These are phyloP conservation scores for Nepenthes alata DNA, from an alignment of 179 eudicot genomes.

Conservation along the genomic window DNA sequence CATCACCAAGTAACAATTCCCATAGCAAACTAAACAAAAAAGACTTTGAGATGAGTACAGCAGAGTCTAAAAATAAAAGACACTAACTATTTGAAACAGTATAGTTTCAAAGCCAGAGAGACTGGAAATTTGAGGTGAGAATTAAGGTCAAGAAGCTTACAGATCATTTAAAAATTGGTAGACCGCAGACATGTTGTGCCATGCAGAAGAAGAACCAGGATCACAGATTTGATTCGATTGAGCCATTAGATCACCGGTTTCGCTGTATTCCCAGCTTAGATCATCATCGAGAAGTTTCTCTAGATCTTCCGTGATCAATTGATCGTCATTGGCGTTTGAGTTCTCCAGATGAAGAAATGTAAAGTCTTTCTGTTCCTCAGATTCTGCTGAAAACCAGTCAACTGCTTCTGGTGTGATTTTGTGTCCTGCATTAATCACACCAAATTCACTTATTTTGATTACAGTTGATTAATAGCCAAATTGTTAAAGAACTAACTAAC, in stretches of 20 bases:
- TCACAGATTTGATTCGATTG: constrained; percentile 18
- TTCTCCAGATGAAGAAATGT: constrained; percentile 17
- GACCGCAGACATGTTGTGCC: constrained; percentile 18
- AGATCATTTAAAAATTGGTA: not conserved
- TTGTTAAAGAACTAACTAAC: too few relatives aligned
- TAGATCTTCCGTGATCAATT: constrained; percentile 22
- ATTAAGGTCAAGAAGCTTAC: too few relatives aligned
- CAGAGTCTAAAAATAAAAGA: too few relatives aligned
- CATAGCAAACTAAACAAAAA: too few relatives aligned
- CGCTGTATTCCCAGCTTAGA: constrained; percentile 27
- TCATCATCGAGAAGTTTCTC: constrained; percentile 39
- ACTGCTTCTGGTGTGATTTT: constrained; percentile 26
- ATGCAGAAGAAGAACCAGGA: constrained; percentile 13
- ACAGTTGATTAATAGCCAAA: too few relatives aligned
- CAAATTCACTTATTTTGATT: too few relatives aligned
- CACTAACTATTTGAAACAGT: too few relatives aligned
- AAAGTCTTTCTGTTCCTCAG: constrained; percentile 25
- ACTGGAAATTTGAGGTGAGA: constrained; percentile 3
- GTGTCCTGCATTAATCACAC: constrained; percentile 20
- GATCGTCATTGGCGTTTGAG: constrained; percentile 50
- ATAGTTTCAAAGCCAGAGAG: not conserved
- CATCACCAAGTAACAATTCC: too few relatives aligned
- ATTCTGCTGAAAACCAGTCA: constrained; percentile 18
- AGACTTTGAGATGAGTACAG: too few relatives aligned
- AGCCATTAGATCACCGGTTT: constrained; percentile 12